Conservation (phyloP, 139 green algal species). For the Coelastrella sp. region DNA sequence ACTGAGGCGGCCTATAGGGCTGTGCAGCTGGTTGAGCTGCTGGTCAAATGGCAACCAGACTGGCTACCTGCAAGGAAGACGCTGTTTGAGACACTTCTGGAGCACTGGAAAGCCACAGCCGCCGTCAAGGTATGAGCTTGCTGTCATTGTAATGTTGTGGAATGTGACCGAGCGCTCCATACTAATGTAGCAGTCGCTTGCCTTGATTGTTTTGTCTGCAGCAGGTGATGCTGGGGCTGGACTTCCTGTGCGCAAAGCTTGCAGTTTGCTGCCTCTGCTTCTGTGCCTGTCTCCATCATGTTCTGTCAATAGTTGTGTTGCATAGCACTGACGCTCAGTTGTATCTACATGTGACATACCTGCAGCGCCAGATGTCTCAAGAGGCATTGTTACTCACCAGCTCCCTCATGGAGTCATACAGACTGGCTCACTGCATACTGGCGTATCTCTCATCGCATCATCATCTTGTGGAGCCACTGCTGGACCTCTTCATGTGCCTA, state of each 20-base stretch:
- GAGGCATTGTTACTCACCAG: constrained; percentile 44
- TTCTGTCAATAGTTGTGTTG: no score
- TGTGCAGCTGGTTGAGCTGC: constrained; percentile 81
- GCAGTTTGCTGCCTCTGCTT: no score
- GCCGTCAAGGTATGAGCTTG: not conserved
- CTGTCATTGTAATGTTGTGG: not conserved
- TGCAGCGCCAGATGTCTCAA: constrained; percentile 41
- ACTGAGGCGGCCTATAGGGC: constrained; percentile 63
- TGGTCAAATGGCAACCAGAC: constrained; percentile 81
- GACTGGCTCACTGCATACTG: constrained; percentile 88
- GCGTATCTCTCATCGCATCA: constrained; percentile 74
- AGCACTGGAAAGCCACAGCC: constrained; percentile 62
- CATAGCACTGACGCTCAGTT: no score
- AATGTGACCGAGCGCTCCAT: no score
- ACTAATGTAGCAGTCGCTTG: no score
- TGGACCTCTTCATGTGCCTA: constrained; percentile 87
- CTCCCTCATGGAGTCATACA: constrained; percentile 85
- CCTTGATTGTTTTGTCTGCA: no score
- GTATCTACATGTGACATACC: not conserved
- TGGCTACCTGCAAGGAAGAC: constrained; percentile 72
- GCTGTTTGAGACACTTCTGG: constrained; percentile 65
- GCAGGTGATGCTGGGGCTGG: no score
- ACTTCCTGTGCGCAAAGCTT: no score
- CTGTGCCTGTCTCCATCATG: no score
- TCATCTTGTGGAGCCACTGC: constrained; percentile 76